phyloP scores from a whole-genome alignment of 208 protist genomes.

The Crithidia expoeki region DNA sequence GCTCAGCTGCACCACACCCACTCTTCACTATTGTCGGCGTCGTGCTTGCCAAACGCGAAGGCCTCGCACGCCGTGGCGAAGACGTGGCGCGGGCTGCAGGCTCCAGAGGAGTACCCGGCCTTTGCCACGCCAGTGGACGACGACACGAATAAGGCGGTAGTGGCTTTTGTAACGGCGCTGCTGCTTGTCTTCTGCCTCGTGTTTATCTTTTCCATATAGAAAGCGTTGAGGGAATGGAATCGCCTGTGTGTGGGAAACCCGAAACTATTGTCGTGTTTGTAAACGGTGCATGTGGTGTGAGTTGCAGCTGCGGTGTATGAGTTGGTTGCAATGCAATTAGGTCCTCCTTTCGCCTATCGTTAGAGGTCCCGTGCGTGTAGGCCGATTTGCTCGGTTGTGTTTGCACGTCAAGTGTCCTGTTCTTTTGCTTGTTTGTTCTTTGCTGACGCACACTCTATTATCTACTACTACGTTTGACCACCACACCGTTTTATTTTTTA shows the following conservation, averaged over 20 bases:
- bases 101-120: slow-evolving; percentile 14
- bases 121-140: slow-evolving; percentile 23
- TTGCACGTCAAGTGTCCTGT: no score
- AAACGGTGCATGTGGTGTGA: no score
- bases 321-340: no score
- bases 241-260: background rate
- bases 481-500: no score
- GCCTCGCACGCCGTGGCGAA: background rate
- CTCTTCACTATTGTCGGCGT: background rate
- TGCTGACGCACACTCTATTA: no score
- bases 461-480: no score
- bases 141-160: slow-evolving; percentile 28
- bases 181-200: slow-evolving; percentile 16
- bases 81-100: slow-evolving; percentile 3
- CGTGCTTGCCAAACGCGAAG: background rate
- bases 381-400: no score
- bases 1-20: background rate
- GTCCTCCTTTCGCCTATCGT: background rate
- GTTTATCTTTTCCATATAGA: slow-evolving; percentile 25
- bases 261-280: no score
- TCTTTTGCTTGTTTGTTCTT: no score
- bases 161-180: slow-evolving; percentile 23
- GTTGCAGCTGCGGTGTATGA: no score
- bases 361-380: no score
- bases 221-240: background rate